phyloP scores from a whole-genome alignment of 2,329 filamentous ascomycete species.

The Penicillium sp. region DNA sequence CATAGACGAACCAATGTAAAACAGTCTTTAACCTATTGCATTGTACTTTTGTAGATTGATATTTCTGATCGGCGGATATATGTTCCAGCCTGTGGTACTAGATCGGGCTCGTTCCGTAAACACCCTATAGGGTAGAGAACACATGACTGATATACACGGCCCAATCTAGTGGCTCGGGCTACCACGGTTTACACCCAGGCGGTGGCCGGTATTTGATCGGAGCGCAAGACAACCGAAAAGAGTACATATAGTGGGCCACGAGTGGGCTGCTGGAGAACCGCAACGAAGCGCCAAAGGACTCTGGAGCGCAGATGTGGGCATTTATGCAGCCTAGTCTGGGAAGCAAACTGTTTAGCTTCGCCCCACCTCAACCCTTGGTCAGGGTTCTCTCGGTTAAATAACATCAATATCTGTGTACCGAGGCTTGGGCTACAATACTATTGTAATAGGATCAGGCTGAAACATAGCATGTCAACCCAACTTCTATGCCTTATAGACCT shows the following conservation, averaged over 20 bases:
- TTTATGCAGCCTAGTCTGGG: slow-evolving; percentile 10
- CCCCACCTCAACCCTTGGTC: slow-evolving; percentile 4
- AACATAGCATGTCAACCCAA: neutral
- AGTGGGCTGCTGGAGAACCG: slow-evolving; percentile 6
- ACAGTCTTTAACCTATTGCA: slow-evolving; percentile 20
- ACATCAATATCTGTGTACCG: neutral
- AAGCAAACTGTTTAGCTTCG: slow-evolving; percentile 8
- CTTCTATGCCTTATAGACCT: no score
- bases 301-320: slow-evolving; percentile 13
- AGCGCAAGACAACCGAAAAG: slow-evolving; percentile 3
- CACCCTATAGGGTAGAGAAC: no score
- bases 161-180: neutral
- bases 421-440: neutral
- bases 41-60: neutral
- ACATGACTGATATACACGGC: neutral
- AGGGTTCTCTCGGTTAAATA: neutral
- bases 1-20: slow-evolving; percentile 41
- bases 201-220: neutral
- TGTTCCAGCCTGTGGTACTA: no score
- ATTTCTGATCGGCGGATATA: no score
- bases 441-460: neutral
- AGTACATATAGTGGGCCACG: neutral
- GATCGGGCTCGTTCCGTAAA: no score
- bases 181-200: neutral
- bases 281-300: slow-evolving; percentile 8